Conservation (phyloP, 2,329 filamentous ascomycete genomes). For the Fusarium clavum region DNA sequence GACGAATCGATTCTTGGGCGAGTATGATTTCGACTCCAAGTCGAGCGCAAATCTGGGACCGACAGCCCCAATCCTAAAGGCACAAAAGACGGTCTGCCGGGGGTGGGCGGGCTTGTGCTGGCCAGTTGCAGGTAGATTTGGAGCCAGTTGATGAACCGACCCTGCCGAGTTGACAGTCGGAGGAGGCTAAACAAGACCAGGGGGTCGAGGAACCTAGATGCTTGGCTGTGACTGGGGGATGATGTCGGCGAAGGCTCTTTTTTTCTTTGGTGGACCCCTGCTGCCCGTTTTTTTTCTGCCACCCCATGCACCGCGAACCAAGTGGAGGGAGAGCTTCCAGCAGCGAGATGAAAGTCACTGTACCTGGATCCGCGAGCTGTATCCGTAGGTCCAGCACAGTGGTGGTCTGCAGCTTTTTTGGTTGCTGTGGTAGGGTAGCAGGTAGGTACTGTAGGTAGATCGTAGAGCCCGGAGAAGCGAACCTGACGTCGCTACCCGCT, state of each 20-base stretch:
- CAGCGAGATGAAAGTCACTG: conserved; percentile 39
- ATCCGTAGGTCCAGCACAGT: background rate
- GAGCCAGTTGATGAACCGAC: conserved; percentile 47
- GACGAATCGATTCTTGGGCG: no score
- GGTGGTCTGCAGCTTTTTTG: background rate
- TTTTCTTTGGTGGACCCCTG: conserved; percentile 37
- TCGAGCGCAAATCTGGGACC: conserved; percentile 40
- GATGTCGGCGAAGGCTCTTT: conserved; percentile 40
- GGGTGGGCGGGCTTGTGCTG: conserved; percentile 43
- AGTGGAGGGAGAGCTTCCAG: conserved; percentile 32
- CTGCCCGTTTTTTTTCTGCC: conserved; percentile 45
- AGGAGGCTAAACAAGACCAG: conserved; percentile 46
- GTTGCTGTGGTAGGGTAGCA: conserved; percentile 2
- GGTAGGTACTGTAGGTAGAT: background rate
- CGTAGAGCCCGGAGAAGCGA: background rate
- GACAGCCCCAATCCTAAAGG: conserved; percentile 42
- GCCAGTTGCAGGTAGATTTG: conserved; percentile 36
- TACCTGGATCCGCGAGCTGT: conserved; percentile 42
- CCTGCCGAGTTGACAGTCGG: conserved; percentile 48
- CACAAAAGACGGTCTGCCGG: conserved; percentile 48
- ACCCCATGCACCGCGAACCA: conserved; percentile 27
- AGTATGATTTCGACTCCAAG: conserved; percentile 47
- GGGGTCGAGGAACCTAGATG: conserved; percentile 44
- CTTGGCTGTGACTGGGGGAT: conserved; percentile 44
- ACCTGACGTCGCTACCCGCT: conserved; percentile 22